phyloP scores from a whole-genome alignment of 305 asterid species.

The Rubia balearica region DNA sequence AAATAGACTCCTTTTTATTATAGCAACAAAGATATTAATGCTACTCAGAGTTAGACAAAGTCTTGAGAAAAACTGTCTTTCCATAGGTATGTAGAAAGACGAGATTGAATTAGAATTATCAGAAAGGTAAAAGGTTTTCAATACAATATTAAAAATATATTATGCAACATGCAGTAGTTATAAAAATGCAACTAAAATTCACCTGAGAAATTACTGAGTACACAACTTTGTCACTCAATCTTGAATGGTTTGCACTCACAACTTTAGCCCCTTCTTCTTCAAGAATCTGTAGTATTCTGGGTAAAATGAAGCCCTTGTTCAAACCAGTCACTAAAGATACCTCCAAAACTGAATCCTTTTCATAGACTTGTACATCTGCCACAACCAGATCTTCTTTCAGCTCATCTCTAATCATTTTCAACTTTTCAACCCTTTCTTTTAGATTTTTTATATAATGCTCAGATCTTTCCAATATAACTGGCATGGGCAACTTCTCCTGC shows the following conservation, averaged over 20 bases:
- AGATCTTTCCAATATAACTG: background rate
- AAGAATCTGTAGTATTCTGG: slow-evolving; percentile 10
- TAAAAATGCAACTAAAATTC: background rate
- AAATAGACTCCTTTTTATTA: too few relatives aligned
- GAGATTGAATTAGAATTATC: too few relatives aligned
- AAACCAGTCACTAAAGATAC: slow-evolving; percentile 6
- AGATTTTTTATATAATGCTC: background rate
- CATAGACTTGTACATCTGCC: background rate
- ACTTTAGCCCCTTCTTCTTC: slow-evolving; percentile 12
- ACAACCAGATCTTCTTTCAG: background rate
- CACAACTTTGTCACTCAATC: background rate
- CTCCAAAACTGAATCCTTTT: slow-evolving; percentile 8
- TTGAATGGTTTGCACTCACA: background rate
- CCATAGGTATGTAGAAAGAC: too few relatives aligned
- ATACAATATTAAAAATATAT: too few relatives aligned
- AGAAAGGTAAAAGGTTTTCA: too few relatives aligned
- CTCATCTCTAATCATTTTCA: slow-evolving; percentile 5
- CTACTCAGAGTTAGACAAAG: too few relatives aligned
- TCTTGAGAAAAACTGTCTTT: too few relatives aligned
- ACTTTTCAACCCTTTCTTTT: background rate
- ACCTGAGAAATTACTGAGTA: slow-evolving; percentile 10
- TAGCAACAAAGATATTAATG: too few relatives aligned
- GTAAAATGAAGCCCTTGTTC: background rate
- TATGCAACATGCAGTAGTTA: background rate
- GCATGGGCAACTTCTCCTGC: background rate